phyloP scores from a whole-genome alignment of 1,284 basidiomycete species.

The Paramarasmius palmivorus region DNA sequence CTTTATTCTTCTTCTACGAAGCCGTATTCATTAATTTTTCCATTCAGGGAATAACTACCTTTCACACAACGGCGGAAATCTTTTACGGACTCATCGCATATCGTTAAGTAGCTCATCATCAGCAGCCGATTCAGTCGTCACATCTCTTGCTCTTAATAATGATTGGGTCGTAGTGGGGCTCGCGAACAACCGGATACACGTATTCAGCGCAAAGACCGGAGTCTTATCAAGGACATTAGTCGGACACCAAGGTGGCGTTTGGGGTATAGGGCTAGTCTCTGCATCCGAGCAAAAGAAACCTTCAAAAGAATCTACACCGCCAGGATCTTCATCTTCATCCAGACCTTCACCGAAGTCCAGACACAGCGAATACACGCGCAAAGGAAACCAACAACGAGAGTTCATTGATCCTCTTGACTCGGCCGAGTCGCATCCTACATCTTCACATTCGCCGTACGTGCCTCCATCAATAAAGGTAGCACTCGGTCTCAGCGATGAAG shows the following conservation, averaged over 20 bases:
- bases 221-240: conserved; percentile 76
- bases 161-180: conserved; percentile 91
- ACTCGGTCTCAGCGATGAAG: conserved; percentile 17
- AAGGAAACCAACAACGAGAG: conserved; percentile 8
- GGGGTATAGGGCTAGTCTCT: conserved; percentile 83
- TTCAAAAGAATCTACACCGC: not conserved
- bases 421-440: conserved; percentile 3
- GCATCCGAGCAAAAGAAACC: conserved; percentile 19
- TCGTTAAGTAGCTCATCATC: conserved; percentile 32
- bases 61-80: conserved; percentile 76
- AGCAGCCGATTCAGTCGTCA: conserved; percentile 69
- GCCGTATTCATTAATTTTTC: conserved; percentile 6
- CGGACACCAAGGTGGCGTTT: conserved; percentile 90
- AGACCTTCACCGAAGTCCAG: not conserved
- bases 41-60: conserved; percentile 68
- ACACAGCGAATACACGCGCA: conserved; percentile 6
- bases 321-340: not conserved
- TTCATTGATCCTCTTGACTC: not conserved
- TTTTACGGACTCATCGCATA: conserved; percentile 76
- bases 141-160: conserved; percentile 83
- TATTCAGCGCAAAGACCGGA: conserved; percentile 85
- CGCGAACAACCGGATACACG: conserved; percentile 85
- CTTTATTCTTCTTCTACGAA: conserved; percentile 1
- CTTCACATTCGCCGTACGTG: conserved; percentile 12
- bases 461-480: conserved; percentile 18